Conservation (phyloP, 768 basidiomycete genomes). For the Tulasnella sp. region DNA sequence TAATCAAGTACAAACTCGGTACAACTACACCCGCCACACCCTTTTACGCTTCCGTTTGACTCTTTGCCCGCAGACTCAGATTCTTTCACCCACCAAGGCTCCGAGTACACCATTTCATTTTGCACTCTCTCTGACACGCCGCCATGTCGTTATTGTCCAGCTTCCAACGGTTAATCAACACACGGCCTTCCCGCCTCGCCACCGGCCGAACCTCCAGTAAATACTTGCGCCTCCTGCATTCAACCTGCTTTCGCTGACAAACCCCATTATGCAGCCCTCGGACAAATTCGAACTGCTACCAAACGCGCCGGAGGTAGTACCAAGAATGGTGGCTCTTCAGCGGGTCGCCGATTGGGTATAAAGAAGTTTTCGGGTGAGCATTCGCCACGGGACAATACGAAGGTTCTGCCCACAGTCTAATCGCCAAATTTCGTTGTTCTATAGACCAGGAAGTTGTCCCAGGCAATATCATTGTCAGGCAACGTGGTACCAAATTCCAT, state of each 20-base stretch:
- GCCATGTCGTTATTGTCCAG: not conserved
- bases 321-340: constrained; percentile 87
- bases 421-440: constrained; percentile 17
- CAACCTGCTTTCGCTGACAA: not conserved
- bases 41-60: not conserved
- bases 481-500: constrained; percentile 89
- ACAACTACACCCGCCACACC: not conserved
- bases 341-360: constrained; percentile 88
- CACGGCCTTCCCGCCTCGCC: not conserved
- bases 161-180: not conserved
- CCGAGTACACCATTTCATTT: not conserved
- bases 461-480: constrained; percentile 94
- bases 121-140: not conserved
- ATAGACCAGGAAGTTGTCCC: constrained; percentile 88
- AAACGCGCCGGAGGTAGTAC: constrained; percentile 95
- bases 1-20: not conserved
- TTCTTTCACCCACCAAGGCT: not conserved
- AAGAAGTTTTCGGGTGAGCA: constrained; percentile 90
- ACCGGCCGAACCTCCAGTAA: not conserved
- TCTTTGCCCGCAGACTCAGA: not conserved
- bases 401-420: constrained; percentile 2
- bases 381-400: constrained; percentile 1
- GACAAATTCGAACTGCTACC: constrained; percentile 86
- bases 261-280: constrained; percentile 36
- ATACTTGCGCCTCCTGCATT: not conserved